Conservation (phyloP, 192 early-diverging fungal species). For the Glomus cerebriforme region DNA sequence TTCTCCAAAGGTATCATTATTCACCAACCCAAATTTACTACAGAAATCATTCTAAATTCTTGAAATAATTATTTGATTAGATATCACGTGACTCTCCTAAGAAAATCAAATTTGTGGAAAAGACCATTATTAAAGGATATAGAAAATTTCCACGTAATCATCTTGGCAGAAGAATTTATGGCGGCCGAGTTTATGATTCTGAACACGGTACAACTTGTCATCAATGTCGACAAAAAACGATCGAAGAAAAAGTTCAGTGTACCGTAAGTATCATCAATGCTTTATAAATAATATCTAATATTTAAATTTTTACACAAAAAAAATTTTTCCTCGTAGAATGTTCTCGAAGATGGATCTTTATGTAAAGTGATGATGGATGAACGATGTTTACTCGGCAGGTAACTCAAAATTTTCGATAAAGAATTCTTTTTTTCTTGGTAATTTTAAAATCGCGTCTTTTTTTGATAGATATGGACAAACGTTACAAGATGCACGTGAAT, state of each 20-base stretch:
- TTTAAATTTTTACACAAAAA: neutral
- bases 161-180: constrained; percentile 22
- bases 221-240: constrained; percentile 35
- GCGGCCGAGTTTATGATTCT: constrained; percentile 33
- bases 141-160: neutral
- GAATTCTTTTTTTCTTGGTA: neutral
- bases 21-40: neutral
- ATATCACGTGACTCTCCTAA: neutral
- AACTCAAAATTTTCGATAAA: neutral
- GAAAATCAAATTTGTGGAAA: neutral
- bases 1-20: neutral
- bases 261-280: neutral
- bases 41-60: neutral
- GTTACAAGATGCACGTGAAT: constrained; percentile 29
- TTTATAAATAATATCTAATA: neutral
- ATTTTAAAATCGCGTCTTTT: neutral
- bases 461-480: constrained; percentile 29
- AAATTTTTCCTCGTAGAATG: constrained; percentile 4
- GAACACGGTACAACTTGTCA: constrained; percentile 30
- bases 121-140: neutral
- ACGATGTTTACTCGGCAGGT: constrained; percentile 34
- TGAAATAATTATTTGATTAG: neutral
- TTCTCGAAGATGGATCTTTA: neutral
- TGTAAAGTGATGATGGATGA: constrained; percentile 37
- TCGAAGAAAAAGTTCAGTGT: constrained; percentile 32